These are phyloP conservation scores for Arachis monticola DNA, from an alignment of 331 rosid species.

Conservation along the genomic window DNA sequence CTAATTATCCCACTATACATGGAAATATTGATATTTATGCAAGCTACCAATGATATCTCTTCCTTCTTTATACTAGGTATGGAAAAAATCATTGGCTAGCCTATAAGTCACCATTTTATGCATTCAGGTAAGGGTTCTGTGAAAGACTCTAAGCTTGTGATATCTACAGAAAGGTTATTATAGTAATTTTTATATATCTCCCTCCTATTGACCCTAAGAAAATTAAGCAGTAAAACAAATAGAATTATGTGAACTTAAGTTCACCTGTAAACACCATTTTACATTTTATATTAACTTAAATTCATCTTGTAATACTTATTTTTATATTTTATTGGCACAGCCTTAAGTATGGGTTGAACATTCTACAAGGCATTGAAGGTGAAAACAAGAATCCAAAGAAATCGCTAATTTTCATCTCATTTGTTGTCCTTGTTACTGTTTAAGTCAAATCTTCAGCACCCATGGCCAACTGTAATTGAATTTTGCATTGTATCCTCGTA, in stretches of 20 bases:
- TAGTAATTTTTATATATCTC: constrained; percentile 30
- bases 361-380: too few relatives aligned
- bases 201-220: neutral
- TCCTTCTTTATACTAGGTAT: constrained; percentile 52
- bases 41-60: constrained; percentile 3
- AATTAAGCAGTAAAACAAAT: neutral
- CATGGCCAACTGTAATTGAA: too few relatives aligned
- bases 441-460: too few relatives aligned
- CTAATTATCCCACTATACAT: neutral
- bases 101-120: constrained; percentile 80
- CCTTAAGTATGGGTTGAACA: too few relatives aligned
- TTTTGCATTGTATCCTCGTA: too few relatives aligned
- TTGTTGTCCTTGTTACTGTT: too few relatives aligned
- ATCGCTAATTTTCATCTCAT: too few relatives aligned
- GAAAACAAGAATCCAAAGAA: too few relatives aligned
- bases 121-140: constrained; percentile 56
- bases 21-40: constrained; percentile 14
- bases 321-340: too few relatives aligned
- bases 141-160: constrained; percentile 65
- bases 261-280: constrained; percentile 26
- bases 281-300: constrained; percentile 5
- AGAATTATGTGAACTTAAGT: constrained; percentile 19
- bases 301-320: too few relatives aligned
- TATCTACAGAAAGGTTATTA: constrained; percentile 80
- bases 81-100: constrained; percentile 87